These are phyloP conservation scores for Ceratocystis alfenasii DNA, from an alignment of 2,329 filamentous ascomycete genomes.

Conservation along the genomic window DNA sequence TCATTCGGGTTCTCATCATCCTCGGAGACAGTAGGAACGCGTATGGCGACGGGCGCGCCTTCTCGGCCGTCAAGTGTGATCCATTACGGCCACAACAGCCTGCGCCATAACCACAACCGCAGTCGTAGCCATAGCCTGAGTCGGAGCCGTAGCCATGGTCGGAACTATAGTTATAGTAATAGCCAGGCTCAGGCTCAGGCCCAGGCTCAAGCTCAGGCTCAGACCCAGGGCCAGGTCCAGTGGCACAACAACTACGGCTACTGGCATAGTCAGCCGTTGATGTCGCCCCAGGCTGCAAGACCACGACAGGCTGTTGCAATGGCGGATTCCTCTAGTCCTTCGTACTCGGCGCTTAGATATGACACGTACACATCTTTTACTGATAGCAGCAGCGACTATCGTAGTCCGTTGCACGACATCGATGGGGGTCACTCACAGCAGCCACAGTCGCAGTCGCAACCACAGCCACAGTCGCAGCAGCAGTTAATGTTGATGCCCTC, in stretches of 20 bases:
- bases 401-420: not conserved
- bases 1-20: constrained; percentile 13
- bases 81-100: not conserved
- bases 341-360: not conserved
- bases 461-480: not conserved
- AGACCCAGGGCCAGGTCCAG: no score
- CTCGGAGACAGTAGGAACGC: constrained; percentile 4
- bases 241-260: no score
- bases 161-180: no score
- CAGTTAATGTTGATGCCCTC: not conserved
- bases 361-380: not conserved
- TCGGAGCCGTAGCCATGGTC: no score
- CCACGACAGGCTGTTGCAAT: not conserved
- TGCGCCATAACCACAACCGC: not conserved
- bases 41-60: constrained; percentile 2
- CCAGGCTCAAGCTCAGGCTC: no score
- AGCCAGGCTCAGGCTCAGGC: no score
- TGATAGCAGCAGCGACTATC: not conserved
- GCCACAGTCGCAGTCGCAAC: not conserved
- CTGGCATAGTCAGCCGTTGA: no score
- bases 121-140: no score
- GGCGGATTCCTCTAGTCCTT: not conserved
- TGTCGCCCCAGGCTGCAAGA: not conserved
- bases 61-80: constrained; percentile 14
- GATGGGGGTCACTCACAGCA: not conserved